A percentile compares a stretch with the other conserved stretches of the same genome.
phyloP scores from a whole-genome alignment of 345 rosid genomes.

The Citrus cavaleriei region DNA sequence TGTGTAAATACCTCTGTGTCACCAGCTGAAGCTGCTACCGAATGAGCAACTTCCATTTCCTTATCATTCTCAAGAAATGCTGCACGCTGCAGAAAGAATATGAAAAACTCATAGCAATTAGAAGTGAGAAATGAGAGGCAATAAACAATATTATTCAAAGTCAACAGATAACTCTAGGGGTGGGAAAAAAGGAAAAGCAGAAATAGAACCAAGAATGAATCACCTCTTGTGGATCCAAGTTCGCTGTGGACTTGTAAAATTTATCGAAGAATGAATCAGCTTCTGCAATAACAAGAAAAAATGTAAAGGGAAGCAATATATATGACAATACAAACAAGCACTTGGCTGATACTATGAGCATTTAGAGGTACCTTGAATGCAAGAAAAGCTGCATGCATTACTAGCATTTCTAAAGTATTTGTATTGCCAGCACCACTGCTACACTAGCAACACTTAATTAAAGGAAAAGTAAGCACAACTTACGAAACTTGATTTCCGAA shows the following conservation, averaged over 20 bases:
- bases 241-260: slow-evolving; percentile 67
- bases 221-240: slow-evolving; percentile 73
- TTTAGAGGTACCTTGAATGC: background rate
- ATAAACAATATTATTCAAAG: background rate
- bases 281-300: slow-evolving; percentile 37
- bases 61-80: slow-evolving; percentile 67
- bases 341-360: background rate
- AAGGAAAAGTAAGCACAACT: slow-evolving; percentile 25
- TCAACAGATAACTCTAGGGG: background rate
- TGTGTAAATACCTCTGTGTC: slow-evolving; percentile 61
- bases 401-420: background rate
- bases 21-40: slow-evolving; percentile 83
- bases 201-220: too few relatives aligned
- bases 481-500: slow-evolving; percentile 70
- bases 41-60: slow-evolving; percentile 88
- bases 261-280: slow-evolving; percentile 81
- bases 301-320: background rate
- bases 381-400: background rate
- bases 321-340: background rate
- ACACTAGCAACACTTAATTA: background rate
- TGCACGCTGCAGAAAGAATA: slow-evolving; percentile 54
- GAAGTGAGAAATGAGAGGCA: background rate
- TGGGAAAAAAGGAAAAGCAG: background rate
- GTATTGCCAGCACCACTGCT: background rate
- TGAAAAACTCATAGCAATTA: background rate